Conservation (phyloP, 106 monocot genomes). For the Dendrobium huoshanense region DNA sequence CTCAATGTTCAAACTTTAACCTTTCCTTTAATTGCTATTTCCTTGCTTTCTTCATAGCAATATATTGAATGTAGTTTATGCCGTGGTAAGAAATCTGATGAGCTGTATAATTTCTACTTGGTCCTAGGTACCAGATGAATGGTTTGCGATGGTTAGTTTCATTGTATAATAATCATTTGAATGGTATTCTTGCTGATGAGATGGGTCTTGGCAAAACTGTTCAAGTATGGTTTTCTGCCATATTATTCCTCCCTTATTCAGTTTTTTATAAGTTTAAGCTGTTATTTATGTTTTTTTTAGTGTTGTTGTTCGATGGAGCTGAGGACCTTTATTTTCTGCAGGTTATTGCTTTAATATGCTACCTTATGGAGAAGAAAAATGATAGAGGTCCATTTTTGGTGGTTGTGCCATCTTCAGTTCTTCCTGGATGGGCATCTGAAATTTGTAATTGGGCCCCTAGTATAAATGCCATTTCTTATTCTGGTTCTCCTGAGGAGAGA, state of each 20-base stretch:
- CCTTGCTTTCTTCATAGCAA: neutral
- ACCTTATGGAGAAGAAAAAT: conserved; percentile 94
- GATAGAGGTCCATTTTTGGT: conserved; percentile 97
- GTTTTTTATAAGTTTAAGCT: neutral
- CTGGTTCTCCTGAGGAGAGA: conserved; percentile 93
- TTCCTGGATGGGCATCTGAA: conserved; percentile 95
- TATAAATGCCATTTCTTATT: conserved; percentile 81
- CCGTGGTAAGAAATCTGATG: neutral
- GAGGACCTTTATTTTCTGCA: conserved; percentile 21
- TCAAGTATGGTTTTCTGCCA: conserved; percentile 43
- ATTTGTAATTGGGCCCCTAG: conserved; percentile 87
- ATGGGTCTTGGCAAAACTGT: conserved; percentile 99
- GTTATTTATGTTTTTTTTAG: conserved; percentile 1
- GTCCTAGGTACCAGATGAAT: conserved; percentile 92
- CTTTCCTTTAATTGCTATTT: neutral
- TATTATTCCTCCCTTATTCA: neutral
- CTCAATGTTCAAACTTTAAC: neutral
- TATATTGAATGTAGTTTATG: neutral
- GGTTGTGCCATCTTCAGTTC: conserved; percentile 94
- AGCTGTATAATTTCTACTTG: conserved; percentile 1
- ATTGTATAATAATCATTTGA: conserved; percentile 94
- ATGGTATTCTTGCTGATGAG: conserved; percentile 99
- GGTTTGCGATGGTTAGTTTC: conserved; percentile 97
- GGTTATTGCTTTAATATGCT: conserved; percentile 96
- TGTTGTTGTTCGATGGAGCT: neutral